A percentile compares a stretch with the other conserved stretches of the same genome.
Evolutionary conservation across 2,329 filamentous ascomycete species (phyloP).

Genomic region (Monosporascus sp.): DNA sequence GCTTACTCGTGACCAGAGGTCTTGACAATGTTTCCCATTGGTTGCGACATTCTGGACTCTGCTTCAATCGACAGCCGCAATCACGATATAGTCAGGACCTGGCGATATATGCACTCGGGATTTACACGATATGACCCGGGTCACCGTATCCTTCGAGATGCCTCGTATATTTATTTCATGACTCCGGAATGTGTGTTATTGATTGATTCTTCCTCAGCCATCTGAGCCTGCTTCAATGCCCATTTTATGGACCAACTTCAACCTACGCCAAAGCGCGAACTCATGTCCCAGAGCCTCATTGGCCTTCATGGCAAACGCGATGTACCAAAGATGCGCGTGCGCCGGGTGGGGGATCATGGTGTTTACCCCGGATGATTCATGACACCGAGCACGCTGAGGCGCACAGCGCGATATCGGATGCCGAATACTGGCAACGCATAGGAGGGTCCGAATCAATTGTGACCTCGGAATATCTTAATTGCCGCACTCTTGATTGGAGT

Average conservation of each 20-base stretch:
- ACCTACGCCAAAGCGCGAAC: not conserved
- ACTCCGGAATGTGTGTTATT: not conserved
- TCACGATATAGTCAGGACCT: not conserved
- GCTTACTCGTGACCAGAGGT: not conserved
- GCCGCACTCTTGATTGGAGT: slow-evolving; percentile 5
- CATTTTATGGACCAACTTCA: not conserved
- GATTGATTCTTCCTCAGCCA: not conserved
- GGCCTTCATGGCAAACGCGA: not conserved
- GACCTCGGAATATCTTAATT: not conserved
- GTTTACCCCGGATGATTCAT: not conserved
- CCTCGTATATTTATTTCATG: too few species aligned
- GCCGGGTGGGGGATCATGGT: not conserved
- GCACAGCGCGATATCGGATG: slow-evolving; percentile 1
- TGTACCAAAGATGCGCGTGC: not conserved
- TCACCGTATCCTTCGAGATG: too few species aligned
- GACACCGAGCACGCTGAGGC: not conserved
- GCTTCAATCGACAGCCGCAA: not conserved
- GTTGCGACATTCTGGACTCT: not conserved
- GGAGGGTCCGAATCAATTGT: slow-evolving; percentile 1
- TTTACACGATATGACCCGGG: not conserved
- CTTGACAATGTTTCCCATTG: too few species aligned
- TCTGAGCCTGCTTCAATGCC: not conserved
- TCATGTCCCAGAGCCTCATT: not conserved
- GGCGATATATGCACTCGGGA: not conserved
- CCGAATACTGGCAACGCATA: not conserved